Evolutionary conservation across 2,329 filamentous ascomycete genomes (phyloP).

Genomic region (Stemphylium vesicarium): DNA sequence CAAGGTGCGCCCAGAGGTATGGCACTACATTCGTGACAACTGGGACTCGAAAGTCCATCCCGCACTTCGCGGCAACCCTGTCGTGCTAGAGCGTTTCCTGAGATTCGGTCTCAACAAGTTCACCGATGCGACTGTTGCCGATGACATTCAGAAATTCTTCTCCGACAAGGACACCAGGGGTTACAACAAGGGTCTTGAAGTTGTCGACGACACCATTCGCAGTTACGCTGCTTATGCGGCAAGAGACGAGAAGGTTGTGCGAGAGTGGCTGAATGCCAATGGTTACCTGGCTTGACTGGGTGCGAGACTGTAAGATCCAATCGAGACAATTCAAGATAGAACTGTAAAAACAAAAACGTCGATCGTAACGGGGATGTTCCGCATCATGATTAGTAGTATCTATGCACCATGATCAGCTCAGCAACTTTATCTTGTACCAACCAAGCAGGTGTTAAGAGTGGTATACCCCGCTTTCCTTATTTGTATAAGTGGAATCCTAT

Average conservation of each 20-base stretch:
- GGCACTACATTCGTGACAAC: conserved; percentile 84
- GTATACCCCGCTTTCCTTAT: too few relatives aligned
- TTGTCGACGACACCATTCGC: conserved; percentile 84
- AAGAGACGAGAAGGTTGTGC: conserved; percentile 73
- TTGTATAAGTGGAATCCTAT: too few relatives aligned
- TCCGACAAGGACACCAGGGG: conserved; percentile 81
- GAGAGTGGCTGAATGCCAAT: conserved; percentile 77
- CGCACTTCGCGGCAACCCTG: conserved; percentile 79
- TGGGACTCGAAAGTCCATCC: conserved; percentile 73
- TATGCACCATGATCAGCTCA: too few relatives aligned
- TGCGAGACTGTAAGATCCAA: background rate
- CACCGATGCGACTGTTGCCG: conserved; percentile 69
- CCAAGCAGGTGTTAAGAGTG: too few relatives aligned
- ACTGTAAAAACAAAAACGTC: too few relatives aligned
- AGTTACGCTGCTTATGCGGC: conserved; percentile 82
- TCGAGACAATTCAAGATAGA: too few relatives aligned
- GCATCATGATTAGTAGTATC: too few relatives aligned
- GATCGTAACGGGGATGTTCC: too few relatives aligned
- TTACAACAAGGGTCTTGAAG: conserved; percentile 84
- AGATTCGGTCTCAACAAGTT: conserved; percentile 80
- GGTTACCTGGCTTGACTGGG: conserved; percentile 55
- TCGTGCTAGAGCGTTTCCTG: conserved; percentile 88
- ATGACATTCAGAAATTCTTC: conserved; percentile 87
- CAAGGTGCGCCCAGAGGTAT: conserved; percentile 74
- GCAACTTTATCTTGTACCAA: too few relatives aligned